Percentiles rank a stretch among this genome's conserved stretches.
phyloP scores from a whole-genome alignment of 257 asterid genomes.

The Nicotiana tomentosiformis region DNA sequence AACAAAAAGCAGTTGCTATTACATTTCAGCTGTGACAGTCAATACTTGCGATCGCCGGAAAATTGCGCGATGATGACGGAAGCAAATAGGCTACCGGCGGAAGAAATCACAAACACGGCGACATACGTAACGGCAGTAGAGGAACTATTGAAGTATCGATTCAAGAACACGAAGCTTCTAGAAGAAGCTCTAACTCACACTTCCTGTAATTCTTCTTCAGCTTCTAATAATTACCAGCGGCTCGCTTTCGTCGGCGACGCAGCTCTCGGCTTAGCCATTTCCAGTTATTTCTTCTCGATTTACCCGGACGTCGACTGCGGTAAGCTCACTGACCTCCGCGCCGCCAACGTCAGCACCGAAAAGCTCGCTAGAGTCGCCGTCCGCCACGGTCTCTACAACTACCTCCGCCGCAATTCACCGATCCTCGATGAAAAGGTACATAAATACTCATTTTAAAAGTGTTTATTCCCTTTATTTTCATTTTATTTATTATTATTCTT shows the following conservation, averaged over 20 bases:
- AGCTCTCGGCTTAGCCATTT: slow-evolving; percentile 55
- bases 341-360: slow-evolving; percentile 84
- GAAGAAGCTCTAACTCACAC: slow-evolving; percentile 86
- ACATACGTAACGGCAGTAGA: slow-evolving; percentile 46
- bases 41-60: neutral
- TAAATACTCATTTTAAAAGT: neutral
- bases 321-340: slow-evolving; percentile 54
- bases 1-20: no score
- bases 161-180: slow-evolving; percentile 44
- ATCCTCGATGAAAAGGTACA: slow-evolving; percentile 46
- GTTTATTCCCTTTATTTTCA: no score
- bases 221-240: slow-evolving; percentile 50
- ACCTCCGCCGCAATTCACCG: slow-evolving; percentile 52
- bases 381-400: slow-evolving; percentile 44
- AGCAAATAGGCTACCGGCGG: neutral
- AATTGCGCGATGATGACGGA: neutral
- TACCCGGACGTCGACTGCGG: slow-evolving; percentile 60
- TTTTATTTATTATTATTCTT: no score
- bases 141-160: slow-evolving; percentile 37
- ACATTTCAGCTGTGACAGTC: no score
- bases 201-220: slow-evolving; percentile 39
- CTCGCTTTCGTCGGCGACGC: slow-evolving; percentile 83
- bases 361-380: slow-evolving; percentile 84
- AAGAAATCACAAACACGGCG: slow-evolving; percentile 23
- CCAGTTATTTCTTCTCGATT: slow-evolving; percentile 37